Percentiles rank a stretch among this genome's conserved stretches.
phyloP scores from a whole-genome alignment of 1,284 basidiomycete species.

The Papiliotrema fonsecae region DNA sequence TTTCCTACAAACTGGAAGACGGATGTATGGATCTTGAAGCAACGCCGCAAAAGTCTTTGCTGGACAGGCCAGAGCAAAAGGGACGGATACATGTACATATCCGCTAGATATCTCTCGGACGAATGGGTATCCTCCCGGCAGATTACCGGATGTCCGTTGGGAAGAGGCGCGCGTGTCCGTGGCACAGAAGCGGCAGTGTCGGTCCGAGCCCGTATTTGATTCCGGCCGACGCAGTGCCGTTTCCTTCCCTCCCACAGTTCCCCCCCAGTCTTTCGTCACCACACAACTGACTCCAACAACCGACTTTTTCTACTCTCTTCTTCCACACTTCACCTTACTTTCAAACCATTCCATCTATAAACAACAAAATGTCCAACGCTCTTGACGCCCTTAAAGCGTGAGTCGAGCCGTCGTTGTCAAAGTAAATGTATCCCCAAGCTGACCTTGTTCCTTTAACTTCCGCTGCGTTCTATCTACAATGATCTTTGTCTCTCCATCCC shows the following conservation, averaged over 20 bases:
- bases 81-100: too few relatives aligned
- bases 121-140: too few relatives aligned
- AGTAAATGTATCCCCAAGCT: neutral
- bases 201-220: too few relatives aligned
- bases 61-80: too few relatives aligned
- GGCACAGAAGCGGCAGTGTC: too few relatives aligned
- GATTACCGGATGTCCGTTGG: too few relatives aligned
- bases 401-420: neutral
- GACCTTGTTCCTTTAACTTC: slow-evolving; percentile 7
- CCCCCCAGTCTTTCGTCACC: neutral
- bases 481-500: neutral
- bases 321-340: neutral
- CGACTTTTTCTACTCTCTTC: neutral
- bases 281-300: neutral
- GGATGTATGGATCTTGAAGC: too few relatives aligned
- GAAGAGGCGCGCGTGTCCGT: too few relatives aligned
- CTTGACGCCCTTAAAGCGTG: slow-evolving; percentile 59
- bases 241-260: neutral
- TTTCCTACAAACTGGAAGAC: too few relatives aligned
- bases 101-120: too few relatives aligned
- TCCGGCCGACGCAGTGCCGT: too few relatives aligned
- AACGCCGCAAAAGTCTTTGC: too few relatives aligned
- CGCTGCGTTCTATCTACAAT: neutral
- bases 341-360: slow-evolving; percentile 34
- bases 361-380: slow-evolving; percentile 72